Evolutionary conservation across 305 asterid genomes (phyloP).

Genomic region (Solanum hybrid): DNA sequence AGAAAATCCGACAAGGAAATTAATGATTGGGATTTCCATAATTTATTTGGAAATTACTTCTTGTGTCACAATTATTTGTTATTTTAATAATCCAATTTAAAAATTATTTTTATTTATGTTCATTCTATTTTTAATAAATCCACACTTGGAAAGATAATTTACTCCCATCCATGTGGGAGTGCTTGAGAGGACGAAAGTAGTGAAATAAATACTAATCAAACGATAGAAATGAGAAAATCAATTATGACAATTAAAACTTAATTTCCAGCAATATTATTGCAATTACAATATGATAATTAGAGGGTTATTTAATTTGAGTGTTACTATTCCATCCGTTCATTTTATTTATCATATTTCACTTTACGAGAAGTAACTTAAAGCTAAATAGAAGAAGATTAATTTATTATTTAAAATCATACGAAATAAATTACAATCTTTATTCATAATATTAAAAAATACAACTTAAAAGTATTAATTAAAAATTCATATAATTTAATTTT

Average conservation of each 20-base stretch:
- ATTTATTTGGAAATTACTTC: background rate
- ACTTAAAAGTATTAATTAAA: background rate
- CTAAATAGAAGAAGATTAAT: background rate
- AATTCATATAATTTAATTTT: background rate
- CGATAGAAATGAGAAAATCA: background rate
- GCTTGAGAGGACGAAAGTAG: background rate
- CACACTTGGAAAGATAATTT: background rate
- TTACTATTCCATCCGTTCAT: background rate
- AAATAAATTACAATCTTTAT: background rate
- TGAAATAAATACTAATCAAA: background rate
- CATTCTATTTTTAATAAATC: background rate
- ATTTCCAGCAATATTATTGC: background rate
- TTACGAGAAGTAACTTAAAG: background rate
- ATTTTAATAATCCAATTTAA: no score
- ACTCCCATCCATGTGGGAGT: background rate
- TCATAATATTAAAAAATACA: background rate
- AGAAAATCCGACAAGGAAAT: background rate
- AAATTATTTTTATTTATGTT: background rate
- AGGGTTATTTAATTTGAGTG: background rate
- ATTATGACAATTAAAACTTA: background rate
- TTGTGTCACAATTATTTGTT: background rate
- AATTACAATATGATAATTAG: background rate
- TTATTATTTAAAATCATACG: background rate
- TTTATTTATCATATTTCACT: background rate
- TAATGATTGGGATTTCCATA: background rate